Evolutionary conservation across 345 rosid species (phyloP).

Genomic region (Eucalyptus fibrosa): DNA sequence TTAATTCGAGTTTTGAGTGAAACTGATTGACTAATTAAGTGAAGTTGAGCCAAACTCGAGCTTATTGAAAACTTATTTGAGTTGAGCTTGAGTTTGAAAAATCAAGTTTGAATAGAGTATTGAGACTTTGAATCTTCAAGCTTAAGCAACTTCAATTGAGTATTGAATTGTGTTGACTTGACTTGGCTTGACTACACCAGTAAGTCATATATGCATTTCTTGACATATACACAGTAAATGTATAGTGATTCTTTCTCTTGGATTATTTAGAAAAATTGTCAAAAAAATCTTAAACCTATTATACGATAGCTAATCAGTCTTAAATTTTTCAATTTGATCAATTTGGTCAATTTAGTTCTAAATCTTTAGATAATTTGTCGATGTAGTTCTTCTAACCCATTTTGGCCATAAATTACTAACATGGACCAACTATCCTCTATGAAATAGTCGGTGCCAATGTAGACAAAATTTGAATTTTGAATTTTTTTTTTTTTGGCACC

Average conservation of each 20-base stretch:
- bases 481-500: background rate
- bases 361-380: fast-evolving
- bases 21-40: background rate
- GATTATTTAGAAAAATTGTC: background rate
- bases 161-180: background rate
- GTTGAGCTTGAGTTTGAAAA: background rate
- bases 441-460: fast-evolving
- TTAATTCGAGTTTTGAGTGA: background rate
- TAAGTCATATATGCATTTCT: background rate
- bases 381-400: background rate
- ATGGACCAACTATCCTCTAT: background rate
- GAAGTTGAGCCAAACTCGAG: background rate
- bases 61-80: background rate
- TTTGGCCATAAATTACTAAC: background rate
- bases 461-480: background rate
- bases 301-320: fast-evolving
- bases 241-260: background rate
- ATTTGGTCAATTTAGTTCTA: background rate
- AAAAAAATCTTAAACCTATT: background rate
- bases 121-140: background rate
- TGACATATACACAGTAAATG: background rate
- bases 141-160: background rate
- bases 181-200: background rate
- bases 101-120: background rate
- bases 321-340: background rate